These are phyloP conservation scores for Leishmania braziliensis DNA, from an alignment of 208 protist genomes.

Conservation along the genomic window DNA sequence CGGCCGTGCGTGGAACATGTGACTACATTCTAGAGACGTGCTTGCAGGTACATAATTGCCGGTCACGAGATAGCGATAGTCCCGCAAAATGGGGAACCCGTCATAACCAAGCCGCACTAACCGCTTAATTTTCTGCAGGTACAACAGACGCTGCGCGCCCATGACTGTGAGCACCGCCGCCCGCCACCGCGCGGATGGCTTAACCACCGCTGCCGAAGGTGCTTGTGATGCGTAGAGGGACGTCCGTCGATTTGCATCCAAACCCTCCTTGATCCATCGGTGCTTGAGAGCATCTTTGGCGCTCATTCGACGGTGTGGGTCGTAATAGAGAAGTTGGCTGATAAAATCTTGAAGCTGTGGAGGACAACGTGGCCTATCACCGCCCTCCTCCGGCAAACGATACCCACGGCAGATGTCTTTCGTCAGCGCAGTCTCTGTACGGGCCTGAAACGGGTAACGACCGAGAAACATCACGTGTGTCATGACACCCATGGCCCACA, in stretches of 20 bases:
- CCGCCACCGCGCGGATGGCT: conserved; percentile 42
- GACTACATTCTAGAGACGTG: conserved; percentile 57
- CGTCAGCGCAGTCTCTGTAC: conserved; percentile 37
- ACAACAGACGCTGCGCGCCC: conserved; percentile 65
- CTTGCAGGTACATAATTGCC: conserved; percentile 46
- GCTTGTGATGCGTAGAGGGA: conserved; percentile 15
- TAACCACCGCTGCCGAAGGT: neutral
- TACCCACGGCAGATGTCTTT: conserved; percentile 52
- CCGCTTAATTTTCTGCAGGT: conserved; percentile 52
- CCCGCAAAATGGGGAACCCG: conserved; percentile 43
- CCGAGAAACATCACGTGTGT: conserved; percentile 84
- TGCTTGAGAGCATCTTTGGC: conserved; percentile 86
- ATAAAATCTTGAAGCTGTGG: conserved; percentile 80
- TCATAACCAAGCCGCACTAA: conserved; percentile 55
- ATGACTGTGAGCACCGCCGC: conserved; percentile 57
- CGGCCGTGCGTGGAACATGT: conserved; percentile 57
- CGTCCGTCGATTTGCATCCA: conserved; percentile 25
- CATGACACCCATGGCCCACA: conserved; percentile 93
- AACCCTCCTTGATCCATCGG: conserved; percentile 72
- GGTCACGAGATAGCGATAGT: conserved; percentile 71
- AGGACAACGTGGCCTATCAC: neutral
- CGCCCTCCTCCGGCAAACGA: neutral
- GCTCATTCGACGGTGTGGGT: conserved; percentile 76
- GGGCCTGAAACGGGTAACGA: conserved; percentile 78
- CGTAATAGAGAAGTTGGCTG: conserved; percentile 61